phyloP scores from a whole-genome alignment of 768 basidiomycete species.

The Epithele typhae region DNA sequence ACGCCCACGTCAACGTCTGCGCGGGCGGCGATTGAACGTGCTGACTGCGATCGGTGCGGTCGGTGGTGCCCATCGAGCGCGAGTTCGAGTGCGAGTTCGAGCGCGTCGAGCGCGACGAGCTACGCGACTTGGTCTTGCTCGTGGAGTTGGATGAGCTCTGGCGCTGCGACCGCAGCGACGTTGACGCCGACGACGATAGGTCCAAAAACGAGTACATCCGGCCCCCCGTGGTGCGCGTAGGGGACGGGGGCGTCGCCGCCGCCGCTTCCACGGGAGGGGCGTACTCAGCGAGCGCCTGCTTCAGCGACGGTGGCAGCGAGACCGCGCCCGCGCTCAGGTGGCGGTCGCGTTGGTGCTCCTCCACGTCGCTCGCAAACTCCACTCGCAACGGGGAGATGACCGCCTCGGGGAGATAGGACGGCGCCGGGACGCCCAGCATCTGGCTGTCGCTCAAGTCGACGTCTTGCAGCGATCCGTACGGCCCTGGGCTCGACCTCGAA shows the following conservation, averaged over 20 bases:
- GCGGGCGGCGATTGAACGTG: not conserved
- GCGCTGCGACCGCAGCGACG: conserved; percentile 17
- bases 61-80: conserved; percentile 15
- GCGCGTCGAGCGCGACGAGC: conserved; percentile 19
- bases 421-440: not conserved
- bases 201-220: conserved; percentile 25
- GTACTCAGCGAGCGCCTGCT: conserved; percentile 18
- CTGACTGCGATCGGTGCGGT: conserved; percentile 10
- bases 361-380: conserved; percentile 21
- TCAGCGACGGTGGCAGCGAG: conserved; percentile 21
- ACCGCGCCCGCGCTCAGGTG: conserved; percentile 16
- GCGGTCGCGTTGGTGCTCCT: conserved; percentile 11
- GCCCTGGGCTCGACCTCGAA: too few relatives aligned
- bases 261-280: not conserved
- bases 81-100: too few relatives aligned
- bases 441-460: conserved; percentile 1
- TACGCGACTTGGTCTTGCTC: conserved; percentile 16
- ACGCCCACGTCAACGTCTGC: conserved; percentile 9
- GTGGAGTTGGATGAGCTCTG: conserved; percentile 17
- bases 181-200: conserved; percentile 22
- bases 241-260: conserved; percentile 2
- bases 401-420: conserved; percentile 10
- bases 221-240: conserved; percentile 6
- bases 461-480: too few relatives aligned
- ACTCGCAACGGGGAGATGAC: conserved; percentile 22